A percentile compares a stretch with the other conserved stretches of the same genome.
These are phyloP conservation scores for Iris pallida DNA, from an alignment of 116 monocot species.

Conservation along the genomic window DNA sequence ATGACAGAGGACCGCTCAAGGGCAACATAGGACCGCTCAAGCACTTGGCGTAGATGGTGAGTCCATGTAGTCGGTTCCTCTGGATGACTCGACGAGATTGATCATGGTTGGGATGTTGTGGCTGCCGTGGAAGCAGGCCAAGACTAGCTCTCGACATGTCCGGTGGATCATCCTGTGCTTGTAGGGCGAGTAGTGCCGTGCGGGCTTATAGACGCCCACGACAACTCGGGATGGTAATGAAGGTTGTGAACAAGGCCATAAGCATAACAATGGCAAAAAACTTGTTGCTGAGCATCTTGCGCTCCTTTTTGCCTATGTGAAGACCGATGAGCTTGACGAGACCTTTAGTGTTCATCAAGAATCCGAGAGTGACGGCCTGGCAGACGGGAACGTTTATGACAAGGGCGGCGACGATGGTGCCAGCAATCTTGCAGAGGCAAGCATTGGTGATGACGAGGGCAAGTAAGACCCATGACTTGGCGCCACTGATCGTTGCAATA, in stretches of 20 bases:
- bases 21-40: slow-evolving; percentile 57
- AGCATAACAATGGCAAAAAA: slow-evolving; percentile 66
- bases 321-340: slow-evolving; percentile 49
- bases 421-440: slow-evolving; percentile 41
- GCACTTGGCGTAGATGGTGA: slow-evolving; percentile 63
- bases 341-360: slow-evolving; percentile 52
- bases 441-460: slow-evolving; percentile 40
- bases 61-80: slow-evolving; percentile 34
- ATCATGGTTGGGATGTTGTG: slow-evolving; percentile 57
- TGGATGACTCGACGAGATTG: slow-evolving; percentile 58
- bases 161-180: slow-evolving; percentile 46
- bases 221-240: slow-evolving; percentile 66
- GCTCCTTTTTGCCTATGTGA: slow-evolving; percentile 39
- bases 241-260: slow-evolving; percentile 74
- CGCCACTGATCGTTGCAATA: slow-evolving; percentile 35
- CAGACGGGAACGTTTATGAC: slow-evolving; percentile 9
- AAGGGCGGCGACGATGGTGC: slow-evolving; percentile 21
- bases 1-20: slow-evolving; percentile 41
- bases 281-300: slow-evolving; percentile 56
- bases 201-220: slow-evolving; percentile 53
- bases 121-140: slow-evolving; percentile 68
- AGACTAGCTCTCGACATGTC: slow-evolving; percentile 26
- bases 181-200: slow-evolving; percentile 36
- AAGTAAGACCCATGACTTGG: slow-evolving; percentile 40
- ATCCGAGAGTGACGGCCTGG: slow-evolving; percentile 31